Percentiles rank a stretch among this genome's conserved stretches.
phyloP scores from a whole-genome alignment of 768 basidiomycete genomes.

The Candolleomyces eurysporus region DNA sequence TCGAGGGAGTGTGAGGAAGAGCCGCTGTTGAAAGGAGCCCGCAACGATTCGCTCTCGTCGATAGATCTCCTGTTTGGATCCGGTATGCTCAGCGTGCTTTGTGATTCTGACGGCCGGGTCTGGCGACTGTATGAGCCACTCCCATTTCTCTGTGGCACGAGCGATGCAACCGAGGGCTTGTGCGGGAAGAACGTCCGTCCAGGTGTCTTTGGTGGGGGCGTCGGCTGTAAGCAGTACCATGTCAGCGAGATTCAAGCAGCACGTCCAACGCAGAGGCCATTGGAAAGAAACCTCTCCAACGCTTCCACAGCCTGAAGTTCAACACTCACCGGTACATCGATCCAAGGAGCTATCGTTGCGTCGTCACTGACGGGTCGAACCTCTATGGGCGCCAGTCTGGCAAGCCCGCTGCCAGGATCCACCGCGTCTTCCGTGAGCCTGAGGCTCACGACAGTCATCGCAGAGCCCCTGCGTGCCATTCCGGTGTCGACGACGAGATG shows the following conservation, averaged over 20 bases:
- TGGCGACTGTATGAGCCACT: constrained; percentile 29
- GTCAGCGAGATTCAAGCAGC: neutral
- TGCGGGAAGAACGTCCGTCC: constrained; percentile 35
- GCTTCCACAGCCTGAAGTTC: neutral
- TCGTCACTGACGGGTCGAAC: constrained; percentile 19
- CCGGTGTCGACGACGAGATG: neutral
- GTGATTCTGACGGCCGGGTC: constrained; percentile 35
- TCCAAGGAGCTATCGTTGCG: constrained; percentile 29
- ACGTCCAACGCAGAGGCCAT: too few species aligned
- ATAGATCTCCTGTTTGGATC: constrained; percentile 30
- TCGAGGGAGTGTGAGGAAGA: constrained; percentile 30
- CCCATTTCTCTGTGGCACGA: constrained; percentile 31
- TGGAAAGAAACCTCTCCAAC: neutral
- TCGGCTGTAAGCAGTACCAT: constrained; percentile 29
- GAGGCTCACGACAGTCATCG: constrained; percentile 15
- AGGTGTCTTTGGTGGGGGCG: constrained; percentile 40
- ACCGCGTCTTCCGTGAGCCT: constrained; percentile 23
- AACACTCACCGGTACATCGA: constrained; percentile 26
- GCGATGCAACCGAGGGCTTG: constrained; percentile 42
- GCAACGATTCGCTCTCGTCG: constrained; percentile 26
- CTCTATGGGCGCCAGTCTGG: constrained; percentile 16
- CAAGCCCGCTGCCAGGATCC: constrained; percentile 23
- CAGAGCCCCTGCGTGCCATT: constrained; percentile 8
- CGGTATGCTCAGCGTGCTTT: constrained; percentile 29
- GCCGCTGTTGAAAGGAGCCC: constrained; percentile 22